Base-by-base conservation (phyloP, 805 yeast genomes). In the Cephaloascus fragrans region DNA sequence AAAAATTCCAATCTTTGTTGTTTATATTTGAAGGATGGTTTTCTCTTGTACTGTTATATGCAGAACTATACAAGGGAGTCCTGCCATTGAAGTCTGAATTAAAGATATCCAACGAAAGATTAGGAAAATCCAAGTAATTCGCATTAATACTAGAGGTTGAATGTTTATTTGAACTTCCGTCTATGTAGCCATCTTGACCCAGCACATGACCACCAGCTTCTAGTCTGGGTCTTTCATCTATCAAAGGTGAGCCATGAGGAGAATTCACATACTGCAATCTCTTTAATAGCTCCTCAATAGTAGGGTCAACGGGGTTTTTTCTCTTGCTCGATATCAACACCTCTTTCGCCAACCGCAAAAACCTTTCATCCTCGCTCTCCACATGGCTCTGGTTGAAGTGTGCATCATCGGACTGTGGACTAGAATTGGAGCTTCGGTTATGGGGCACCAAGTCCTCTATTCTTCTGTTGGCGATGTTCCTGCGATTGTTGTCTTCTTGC, bases 281-380 rank as follows among this genome's bases (percentile, higher is more conserved):
- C 46, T 68, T 65, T 38, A 78, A 56, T n/a, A 78, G 60, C 48
- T 75, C 81, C 44, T 71, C 57, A 19, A 78, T 75, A 0, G 84
- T 77, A 3, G 85, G 84, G 51, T 78, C 85, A 4, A 78, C 71
- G 18, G 70, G 58, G 38, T 59, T 56, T 41, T 61, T 57, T 43
- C 67, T 66, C 2, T 73, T 67, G 0, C 76, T 70, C 19, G 77
- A 75, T 10, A 71, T 76, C 15, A 73, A 59, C 3, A 80, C 83
- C 48, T 78, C 82, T 42, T 74, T 72, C 3, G 85, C 85, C 16
- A 78, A 64, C 35, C 72, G 60, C 31, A 78, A 59, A 48, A 78
- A 78, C 38, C 67, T 62, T 33, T 71, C 61, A 49, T 78, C 84
- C 49, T 75, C 82, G 28, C 12, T 23, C 12, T 23, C 28, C n/a